Conservation (phyloP, 106 monocot species). For the Gastrodia elata region DNA sequence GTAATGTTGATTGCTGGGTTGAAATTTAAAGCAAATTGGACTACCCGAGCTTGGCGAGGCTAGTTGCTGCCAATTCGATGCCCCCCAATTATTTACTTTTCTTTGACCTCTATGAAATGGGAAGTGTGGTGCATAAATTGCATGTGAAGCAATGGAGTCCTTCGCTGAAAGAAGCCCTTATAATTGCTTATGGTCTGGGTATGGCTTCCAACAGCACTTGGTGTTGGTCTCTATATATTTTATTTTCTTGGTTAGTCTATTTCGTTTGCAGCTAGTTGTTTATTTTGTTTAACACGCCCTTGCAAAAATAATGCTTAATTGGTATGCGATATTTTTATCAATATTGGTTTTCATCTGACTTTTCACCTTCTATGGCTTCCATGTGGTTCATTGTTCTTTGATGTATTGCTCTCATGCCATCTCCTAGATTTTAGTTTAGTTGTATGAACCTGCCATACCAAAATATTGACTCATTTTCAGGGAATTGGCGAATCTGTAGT, state of each 20-base stretch:
- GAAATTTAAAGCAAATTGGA: slow-evolving; percentile 41
- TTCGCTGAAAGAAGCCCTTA: slow-evolving; percentile 28
- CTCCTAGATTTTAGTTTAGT: no score
- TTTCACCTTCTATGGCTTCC: not conserved
- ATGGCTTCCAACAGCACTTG: not conserved
- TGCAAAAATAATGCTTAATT: not conserved
- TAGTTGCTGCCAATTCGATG: slow-evolving; percentile 75
- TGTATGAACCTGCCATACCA: no score
- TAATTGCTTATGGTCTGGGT: slow-evolving; percentile 61
- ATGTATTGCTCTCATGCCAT: no score
- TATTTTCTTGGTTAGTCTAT: not conserved
- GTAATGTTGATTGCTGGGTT: not conserved
- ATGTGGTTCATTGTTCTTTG: not conserved
- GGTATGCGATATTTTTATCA: not conserved
- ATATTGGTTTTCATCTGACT: not conserved
- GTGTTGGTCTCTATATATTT: not conserved
- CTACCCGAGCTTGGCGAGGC: slow-evolving; percentile 61
- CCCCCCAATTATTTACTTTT: slow-evolving; percentile 87
- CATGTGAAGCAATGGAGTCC: slow-evolving; percentile 92
- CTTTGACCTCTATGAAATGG: slow-evolving; percentile 73
- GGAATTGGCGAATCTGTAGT: no score
- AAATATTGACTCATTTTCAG: no score
- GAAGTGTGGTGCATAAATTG: slow-evolving; percentile 64
- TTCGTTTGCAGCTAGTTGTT: not conserved
- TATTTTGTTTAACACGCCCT: not conserved